A percentile compares a stretch with the other conserved stretches of the same genome.
Evolutionary conservation across 2,329 filamentous ascomycete species (phyloP).

Genomic region (Ophiocordyceps camponoti-rufipedis): DNA sequence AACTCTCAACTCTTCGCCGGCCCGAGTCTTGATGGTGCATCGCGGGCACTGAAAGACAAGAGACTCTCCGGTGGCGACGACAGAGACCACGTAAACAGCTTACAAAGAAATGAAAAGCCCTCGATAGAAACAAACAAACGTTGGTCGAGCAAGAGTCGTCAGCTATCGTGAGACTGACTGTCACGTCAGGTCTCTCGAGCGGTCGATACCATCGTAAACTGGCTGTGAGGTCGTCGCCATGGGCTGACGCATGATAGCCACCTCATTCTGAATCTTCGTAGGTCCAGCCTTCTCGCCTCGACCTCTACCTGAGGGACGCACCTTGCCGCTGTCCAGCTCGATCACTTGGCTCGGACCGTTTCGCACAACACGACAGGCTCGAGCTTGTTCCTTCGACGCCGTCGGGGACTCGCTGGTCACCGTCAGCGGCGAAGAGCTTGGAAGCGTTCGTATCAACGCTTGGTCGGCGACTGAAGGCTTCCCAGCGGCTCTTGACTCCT

Average conservation of each 20-base stretch:
- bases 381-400: too few relatives aligned
- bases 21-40: too few relatives aligned
- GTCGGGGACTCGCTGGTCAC: neutral
- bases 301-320: neutral
- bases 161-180: neutral
- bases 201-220: constrained; percentile 15
- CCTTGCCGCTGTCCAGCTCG: neutral
- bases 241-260: neutral
- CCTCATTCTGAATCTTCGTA: neutral
- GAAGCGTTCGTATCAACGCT: constrained; percentile 1
- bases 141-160: neutral
- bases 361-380: too few relatives aligned
- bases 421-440: constrained; percentile 1
- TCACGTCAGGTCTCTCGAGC: constrained; percentile 5
- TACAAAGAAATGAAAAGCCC: neutral
- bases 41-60: too few relatives aligned
- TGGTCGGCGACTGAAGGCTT: neutral
- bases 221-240: neutral
- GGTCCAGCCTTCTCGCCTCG: neutral
- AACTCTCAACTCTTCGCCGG: too few relatives aligned
- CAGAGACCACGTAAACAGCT: too few relatives aligned
- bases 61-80: too few relatives aligned
- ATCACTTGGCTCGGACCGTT: neutral
- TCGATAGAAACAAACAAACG: neutral
- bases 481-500: neutral